Conservation (phyloP, 345 rosid species). For the Schrenkiella parvula region DNA sequence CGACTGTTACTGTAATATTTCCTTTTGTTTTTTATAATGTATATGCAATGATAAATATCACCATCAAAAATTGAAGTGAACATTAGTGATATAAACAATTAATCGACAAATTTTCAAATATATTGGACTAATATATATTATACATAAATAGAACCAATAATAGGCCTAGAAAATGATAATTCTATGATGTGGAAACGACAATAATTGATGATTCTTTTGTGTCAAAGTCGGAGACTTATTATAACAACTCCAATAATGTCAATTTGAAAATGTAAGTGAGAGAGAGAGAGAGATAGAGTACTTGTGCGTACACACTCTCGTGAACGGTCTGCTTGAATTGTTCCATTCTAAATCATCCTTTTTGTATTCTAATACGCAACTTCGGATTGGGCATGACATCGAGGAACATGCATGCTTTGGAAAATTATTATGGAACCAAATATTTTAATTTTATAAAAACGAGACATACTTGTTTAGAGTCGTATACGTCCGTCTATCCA, state of each 20-base stretch:
- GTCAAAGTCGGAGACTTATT: background rate
- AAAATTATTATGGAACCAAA: background rate
- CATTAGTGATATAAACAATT: no score
- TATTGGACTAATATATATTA: background rate
- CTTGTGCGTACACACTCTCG: background rate
- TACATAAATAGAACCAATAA: background rate
- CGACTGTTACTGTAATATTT: background rate
- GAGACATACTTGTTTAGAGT: background rate
- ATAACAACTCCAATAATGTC: slow-evolving; percentile 5
- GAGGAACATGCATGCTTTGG: background rate
- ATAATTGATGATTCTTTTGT: background rate
- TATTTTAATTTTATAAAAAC: background rate
- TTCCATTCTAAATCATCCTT: background rate
- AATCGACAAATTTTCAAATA: no score
- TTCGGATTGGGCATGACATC: background rate
- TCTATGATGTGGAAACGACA: background rate
- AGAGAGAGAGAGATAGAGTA: background rate
- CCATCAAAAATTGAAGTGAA: no score
- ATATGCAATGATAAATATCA: no score
- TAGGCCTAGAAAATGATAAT: background rate
- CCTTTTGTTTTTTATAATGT: no score
- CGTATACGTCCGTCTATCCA: background rate
- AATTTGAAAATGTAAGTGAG: no score
- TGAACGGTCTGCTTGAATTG: background rate
- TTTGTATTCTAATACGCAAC: background rate